Evolutionary conservation across 2,329 filamentous ascomycete genomes (phyloP).

Genomic region (Trematosphaeria pertusa): DNA sequence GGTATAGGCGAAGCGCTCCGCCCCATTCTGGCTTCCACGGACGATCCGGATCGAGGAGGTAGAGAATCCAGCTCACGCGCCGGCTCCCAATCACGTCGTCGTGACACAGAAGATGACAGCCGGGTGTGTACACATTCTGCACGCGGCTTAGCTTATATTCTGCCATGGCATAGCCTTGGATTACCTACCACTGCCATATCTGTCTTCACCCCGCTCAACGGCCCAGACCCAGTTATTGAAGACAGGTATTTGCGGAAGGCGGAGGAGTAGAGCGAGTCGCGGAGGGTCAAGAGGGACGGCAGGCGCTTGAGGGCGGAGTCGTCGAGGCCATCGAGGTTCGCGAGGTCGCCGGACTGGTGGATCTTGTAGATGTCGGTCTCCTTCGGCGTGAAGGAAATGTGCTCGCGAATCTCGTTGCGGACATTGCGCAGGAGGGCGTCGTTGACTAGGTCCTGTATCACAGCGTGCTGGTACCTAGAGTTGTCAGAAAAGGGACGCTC

Average conservation of each 20-base stretch:
- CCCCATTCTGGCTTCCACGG: constrained; percentile 94
- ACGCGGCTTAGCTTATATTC: constrained; percentile 17
- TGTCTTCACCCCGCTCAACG: constrained; percentile 90
- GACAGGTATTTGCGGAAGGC: constrained; percentile 90
- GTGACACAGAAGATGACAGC: constrained; percentile 93
- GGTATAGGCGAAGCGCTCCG: constrained; percentile 87
- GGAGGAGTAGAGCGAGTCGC: constrained; percentile 91
- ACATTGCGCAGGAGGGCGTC: constrained; percentile 83
- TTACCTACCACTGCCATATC: constrained; percentile 86
- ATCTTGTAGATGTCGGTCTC: constrained; percentile 99
- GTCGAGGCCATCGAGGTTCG: constrained; percentile 93
- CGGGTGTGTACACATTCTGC: constrained; percentile 89
- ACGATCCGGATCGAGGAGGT: constrained; percentile 88
- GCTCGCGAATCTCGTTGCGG: constrained; percentile 84
- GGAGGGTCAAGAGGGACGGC: constrained; percentile 87
- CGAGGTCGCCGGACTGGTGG: constrained; percentile 96
- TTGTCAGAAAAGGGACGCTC: constrained; percentile 9
- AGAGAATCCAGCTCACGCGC: constrained; percentile 95
- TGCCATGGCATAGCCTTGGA: constrained; percentile 1
- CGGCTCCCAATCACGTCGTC: constrained; percentile 99
- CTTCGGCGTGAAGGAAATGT: constrained; percentile 95
- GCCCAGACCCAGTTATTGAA: constrained; percentile 82
- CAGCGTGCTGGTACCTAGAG: constrained; percentile 82
- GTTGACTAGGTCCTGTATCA: constrained; percentile 82
- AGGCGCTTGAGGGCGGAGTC: constrained; percentile 84